phyloP scores from a whole-genome alignment of 2,329 filamentous ascomycete species.

The Fusarium nygamai region DNA sequence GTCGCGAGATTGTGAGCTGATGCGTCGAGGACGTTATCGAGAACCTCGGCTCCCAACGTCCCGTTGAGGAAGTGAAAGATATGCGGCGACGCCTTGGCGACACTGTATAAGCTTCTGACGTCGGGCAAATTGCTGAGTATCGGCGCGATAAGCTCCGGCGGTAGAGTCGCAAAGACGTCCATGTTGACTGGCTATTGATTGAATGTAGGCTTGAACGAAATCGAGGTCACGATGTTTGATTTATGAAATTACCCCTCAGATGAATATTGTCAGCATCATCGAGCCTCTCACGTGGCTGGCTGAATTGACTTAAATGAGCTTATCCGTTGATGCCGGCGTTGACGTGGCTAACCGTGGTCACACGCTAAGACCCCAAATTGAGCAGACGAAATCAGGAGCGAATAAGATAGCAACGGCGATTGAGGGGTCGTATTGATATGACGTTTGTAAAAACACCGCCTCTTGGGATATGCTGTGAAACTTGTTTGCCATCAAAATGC shows the following conservation, averaged over 20 bases:
- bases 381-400: background rate
- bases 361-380: background rate
- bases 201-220: background rate
- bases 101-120: slow-evolving; percentile 3
- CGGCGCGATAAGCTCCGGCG: slow-evolving; percentile 15
- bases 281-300: slow-evolving; percentile 10
- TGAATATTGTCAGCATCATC: slow-evolving; percentile 3
- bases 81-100: background rate
- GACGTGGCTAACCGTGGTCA: background rate
- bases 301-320: background rate
- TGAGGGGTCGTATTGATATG: slow-evolving; percentile 14
- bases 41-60: slow-evolving; percentile 1
- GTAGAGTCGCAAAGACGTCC: slow-evolving; percentile 17
- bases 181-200: background rate
- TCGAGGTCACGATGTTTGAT: background rate
- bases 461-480: background rate
- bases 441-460: background rate
- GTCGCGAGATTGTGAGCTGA: background rate
- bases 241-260: slow-evolving; percentile 7
- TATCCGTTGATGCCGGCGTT: background rate
- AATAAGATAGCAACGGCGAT: slow-evolving; percentile 5
- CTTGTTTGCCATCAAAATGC: background rate
- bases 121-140: slow-evolving; percentile 8
- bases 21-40: slow-evolving; percentile 16
- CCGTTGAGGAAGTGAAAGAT: slow-evolving; percentile 15